phyloP scores from a whole-genome alignment of 306 rosid species.

The Adenanthera pavonina region DNA sequence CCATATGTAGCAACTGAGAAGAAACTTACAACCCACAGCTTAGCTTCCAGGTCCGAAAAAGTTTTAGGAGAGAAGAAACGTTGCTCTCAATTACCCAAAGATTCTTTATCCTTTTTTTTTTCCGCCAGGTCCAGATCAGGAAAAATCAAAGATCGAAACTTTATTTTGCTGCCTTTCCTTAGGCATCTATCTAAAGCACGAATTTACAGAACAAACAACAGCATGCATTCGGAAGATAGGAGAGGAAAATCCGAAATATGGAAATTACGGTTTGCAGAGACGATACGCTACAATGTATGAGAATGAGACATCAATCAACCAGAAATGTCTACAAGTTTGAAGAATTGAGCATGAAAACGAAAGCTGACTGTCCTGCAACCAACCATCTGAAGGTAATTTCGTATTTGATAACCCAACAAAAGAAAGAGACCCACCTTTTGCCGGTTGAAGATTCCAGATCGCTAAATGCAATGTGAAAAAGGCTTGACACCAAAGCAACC shows the following conservation, averaged over 20 bases:
- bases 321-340: constrained; percentile 30
- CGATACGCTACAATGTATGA: constrained; percentile 47
- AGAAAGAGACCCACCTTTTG: constrained; percentile 49
- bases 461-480: constrained; percentile 56
- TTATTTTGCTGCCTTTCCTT: constrained; percentile 17
- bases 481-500: constrained; percentile 52
- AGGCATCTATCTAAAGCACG: constrained; percentile 36
- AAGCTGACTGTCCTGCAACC: constrained; percentile 43
- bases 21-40: constrained; percentile 15
- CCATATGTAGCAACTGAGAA: constrained; percentile 6
- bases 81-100: constrained; percentile 26
- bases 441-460: constrained; percentile 69
- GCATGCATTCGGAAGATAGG: constrained; percentile 7
- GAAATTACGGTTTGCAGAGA: constrained; percentile 35
- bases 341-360: constrained; percentile 38
- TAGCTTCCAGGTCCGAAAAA: constrained; percentile 10
- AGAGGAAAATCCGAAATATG: background rate
- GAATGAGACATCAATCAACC: constrained; percentile 27
- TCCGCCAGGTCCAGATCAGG: constrained; percentile 37
- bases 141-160: constrained; percentile 40
- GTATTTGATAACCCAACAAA: background rate
- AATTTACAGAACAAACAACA: constrained; percentile 16
- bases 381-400: constrained; percentile 29
- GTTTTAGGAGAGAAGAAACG: background rate
- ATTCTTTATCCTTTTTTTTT: background rate